A percentile compares a stretch with the other conserved stretches of the same genome.
Conservation (phyloP, 208 protist genomes). For the Crithidia bombi region DNA sequence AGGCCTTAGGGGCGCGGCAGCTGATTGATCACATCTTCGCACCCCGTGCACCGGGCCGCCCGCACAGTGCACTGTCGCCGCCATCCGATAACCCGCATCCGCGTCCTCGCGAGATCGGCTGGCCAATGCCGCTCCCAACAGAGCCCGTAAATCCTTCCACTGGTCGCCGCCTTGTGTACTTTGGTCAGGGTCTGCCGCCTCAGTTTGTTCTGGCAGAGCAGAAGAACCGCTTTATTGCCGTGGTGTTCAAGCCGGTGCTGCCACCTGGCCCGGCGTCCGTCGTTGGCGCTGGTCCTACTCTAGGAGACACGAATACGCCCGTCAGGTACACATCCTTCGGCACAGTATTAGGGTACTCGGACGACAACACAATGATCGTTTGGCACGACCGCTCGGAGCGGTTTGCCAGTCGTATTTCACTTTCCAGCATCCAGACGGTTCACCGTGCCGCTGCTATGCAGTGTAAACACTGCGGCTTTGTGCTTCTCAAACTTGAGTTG, state of each 20-base stretch:
- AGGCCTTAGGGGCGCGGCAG: slow-evolving; percentile 47
- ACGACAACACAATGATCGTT: slow-evolving; percentile 71
- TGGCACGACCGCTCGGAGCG: slow-evolving; percentile 75
- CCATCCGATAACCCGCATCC: slow-evolving; percentile 27
- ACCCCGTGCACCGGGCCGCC: slow-evolving; percentile 15
- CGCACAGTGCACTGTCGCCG: slow-evolving; percentile 36
- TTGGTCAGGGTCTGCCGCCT: slow-evolving; percentile 43
- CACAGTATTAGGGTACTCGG: slow-evolving; percentile 76
- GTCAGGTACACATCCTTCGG: slow-evolving; percentile 49
- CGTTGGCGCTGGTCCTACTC: slow-evolving; percentile 5
- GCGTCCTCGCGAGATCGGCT: slow-evolving; percentile 36
- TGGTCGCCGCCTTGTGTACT: slow-evolving; percentile 66
- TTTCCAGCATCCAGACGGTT: slow-evolving; percentile 48
- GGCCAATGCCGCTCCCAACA: slow-evolving; percentile 44
- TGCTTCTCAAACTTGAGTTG: slow-evolving; percentile 57
- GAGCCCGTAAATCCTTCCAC: slow-evolving; percentile 56
- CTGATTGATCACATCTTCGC: slow-evolving; percentile 53
- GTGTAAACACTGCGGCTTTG: slow-evolving; percentile 71
- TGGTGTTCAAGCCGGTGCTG: slow-evolving; percentile 44
- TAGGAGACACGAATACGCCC: neutral
- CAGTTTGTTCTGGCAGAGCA: slow-evolving; percentile 47
- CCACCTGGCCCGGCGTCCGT: neutral
- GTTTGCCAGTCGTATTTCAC: slow-evolving; percentile 57
- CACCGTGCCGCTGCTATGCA: slow-evolving; percentile 51
- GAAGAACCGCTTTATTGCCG: slow-evolving; percentile 46